A percentile compares a stretch with the other conserved stretches of the same genome.
Evolutionary conservation across 2,329 filamentous ascomycete species (phyloP).

Genomic region (Colletotrichum musicola): DNA sequence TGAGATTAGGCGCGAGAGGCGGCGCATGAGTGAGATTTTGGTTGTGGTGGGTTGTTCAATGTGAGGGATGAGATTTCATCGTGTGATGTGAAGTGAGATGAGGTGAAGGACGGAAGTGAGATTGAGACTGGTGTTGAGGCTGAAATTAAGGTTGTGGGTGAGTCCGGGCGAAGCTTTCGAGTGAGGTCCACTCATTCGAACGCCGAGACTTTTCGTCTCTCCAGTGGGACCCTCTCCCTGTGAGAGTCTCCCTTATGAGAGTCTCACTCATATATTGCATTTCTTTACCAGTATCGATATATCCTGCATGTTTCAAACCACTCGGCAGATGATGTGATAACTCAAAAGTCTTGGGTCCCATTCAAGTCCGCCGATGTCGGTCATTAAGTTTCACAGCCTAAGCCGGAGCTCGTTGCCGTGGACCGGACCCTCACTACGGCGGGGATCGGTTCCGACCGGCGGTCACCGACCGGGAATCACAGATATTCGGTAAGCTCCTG

Average conservation of each 20-base stretch:
- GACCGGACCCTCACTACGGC: background rate
- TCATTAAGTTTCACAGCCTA: no score
- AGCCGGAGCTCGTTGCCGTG: no score
- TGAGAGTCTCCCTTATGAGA: no score
- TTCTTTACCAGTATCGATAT: no score
- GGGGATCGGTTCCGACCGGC: constrained; percentile 3
- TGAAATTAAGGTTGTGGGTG: constrained; percentile 1
- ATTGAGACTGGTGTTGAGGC: background rate
- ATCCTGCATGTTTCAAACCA: no score
- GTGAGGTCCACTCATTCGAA: constrained; percentile 12
- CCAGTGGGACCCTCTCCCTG: no score
- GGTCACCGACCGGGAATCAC: background rate
- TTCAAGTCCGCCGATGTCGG: no score
- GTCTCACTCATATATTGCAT: no score
- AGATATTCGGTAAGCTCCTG: no score
- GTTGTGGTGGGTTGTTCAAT: background rate
- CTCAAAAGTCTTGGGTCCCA: no score
- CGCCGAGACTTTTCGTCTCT: no score
- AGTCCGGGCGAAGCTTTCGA: constrained; percentile 5
- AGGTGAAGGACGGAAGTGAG: background rate
- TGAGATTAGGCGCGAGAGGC: background rate
- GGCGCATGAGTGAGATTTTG: background rate
- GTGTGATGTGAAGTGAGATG: background rate
- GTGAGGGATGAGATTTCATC: background rate
- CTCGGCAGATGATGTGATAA: no score